Base-by-base conservation (phyloP, 2,329 filamentous ascomycete genomes). In the Sporothrix protearum region DNA sequence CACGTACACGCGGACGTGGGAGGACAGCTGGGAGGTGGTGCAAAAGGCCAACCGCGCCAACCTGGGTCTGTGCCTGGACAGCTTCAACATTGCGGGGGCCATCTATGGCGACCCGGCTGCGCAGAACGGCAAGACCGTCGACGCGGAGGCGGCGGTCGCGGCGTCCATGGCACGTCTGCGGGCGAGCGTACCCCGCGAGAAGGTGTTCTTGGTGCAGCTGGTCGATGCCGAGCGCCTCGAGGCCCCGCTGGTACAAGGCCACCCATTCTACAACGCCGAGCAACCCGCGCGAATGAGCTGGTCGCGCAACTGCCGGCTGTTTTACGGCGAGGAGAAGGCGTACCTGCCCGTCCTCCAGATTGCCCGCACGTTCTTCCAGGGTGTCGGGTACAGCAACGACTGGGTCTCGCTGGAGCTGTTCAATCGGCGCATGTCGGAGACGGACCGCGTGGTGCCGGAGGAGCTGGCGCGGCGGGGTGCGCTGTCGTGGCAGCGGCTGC, bases 401-500 rank as follows among this genome's bases (percentile, higher is more conserved):
- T 89, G 85, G 82, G 81, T 89, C n/a, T 86, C 83, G 68, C 83
- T 88, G 76, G 88, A 91, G 79, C 75, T 90, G 42, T 90, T 90
- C 77, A 86, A 84, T 53, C 80, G 85, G 36, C 84, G 80, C 6
- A 83, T 89, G 80, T 78, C 82, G 7, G 83, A 85, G 66, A 76
- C 80, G 10, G 80, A 80, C 10, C 72, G 80, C 1, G 75, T 76
- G 0, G 84, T 88, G 2, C 85, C 86, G 0, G 79, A 79, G 51
- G 82, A 85, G 72, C 82, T 88, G 80, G 87, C 88, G 1, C 76
- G 75, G 47, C 80, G 87, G 55, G 87, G 85, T 0, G 82, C 81
- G 3, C 78, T 78, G 45, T 82, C 84, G 19, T 90, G 87, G 86
- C 77, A 81, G 75, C 86, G 73, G 63, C 28, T 77, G 7, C 69